Evolutionary conservation across 2,329 filamentous ascomycete species (phyloP).

Genomic region (Gaeumannomyces tritici): DNA sequence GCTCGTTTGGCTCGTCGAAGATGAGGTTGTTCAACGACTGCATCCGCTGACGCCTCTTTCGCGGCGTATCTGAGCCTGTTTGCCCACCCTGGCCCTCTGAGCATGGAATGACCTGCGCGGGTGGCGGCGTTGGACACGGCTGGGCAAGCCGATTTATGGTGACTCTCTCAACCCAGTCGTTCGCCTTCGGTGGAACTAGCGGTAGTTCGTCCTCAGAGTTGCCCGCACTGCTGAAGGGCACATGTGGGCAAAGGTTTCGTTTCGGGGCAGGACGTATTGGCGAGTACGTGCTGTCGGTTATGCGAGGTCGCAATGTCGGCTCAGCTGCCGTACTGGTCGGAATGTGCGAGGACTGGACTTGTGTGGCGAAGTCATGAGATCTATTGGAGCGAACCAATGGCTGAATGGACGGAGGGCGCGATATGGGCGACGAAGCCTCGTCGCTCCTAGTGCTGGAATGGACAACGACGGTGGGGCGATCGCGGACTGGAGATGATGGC

Average conservation of each 20-base stretch:
- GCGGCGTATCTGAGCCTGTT: background rate
- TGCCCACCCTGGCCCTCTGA: slow-evolving; percentile 4
- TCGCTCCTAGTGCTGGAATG: background rate
- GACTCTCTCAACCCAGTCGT: slow-evolving; percentile 3
- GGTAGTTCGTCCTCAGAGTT: slow-evolving; percentile 10
- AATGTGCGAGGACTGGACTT: background rate
- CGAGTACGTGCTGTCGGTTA: background rate
- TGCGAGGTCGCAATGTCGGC: background rate
- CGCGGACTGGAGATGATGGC: background rate
- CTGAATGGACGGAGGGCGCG: background rate
- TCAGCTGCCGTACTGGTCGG: no score
- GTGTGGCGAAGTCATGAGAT: background rate
- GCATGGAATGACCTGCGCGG: slow-evolving; percentile 15
- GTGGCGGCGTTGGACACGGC: slow-evolving; percentile 15
- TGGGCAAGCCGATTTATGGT: background rate
- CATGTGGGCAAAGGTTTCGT: background rate
- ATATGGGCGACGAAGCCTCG: background rate
- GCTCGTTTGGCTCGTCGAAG: background rate
- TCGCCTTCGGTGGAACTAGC: background rate
- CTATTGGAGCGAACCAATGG: no score
- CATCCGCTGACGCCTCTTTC: background rate
- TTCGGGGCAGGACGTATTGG: background rate
- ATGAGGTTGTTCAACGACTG: background rate
- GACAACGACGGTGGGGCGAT: background rate
- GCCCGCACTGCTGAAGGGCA: background rate